phyloP scores from a whole-genome alignment of 2,329 filamentous ascomycete species.

The Seiridium unicorne region DNA sequence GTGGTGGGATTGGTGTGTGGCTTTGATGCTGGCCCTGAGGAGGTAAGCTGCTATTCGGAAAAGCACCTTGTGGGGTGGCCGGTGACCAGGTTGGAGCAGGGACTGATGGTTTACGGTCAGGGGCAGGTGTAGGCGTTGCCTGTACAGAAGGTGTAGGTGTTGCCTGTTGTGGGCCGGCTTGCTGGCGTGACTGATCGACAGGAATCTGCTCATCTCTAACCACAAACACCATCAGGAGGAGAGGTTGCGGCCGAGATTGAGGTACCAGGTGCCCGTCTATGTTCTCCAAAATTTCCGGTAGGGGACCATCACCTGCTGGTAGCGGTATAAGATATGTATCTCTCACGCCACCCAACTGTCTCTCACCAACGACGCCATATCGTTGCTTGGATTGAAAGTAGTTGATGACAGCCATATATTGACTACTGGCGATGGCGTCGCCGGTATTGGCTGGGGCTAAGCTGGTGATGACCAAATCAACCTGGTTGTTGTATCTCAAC shows the following conservation, averaged over 20 bases:
- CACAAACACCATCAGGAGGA: constrained; percentile 82
- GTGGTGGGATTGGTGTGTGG: constrained; percentile 30
- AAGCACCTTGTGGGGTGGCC: constrained; percentile 39
- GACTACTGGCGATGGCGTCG: constrained; percentile 55
- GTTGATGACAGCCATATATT: constrained; percentile 76
- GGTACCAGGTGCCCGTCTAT: constrained; percentile 83
- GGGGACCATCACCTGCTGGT: constrained; percentile 64
- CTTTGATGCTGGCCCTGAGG: constrained; percentile 24
- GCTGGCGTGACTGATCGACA: constrained; percentile 20
- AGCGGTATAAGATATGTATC: constrained; percentile 92
- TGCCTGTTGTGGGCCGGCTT: constrained; percentile 15
- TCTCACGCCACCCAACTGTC: constrained; percentile 71
- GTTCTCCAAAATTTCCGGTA: constrained; percentile 86
- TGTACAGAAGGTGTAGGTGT: constrained; percentile 22
- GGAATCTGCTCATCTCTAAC: constrained; percentile 61
- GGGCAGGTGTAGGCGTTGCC: constrained; percentile 20
- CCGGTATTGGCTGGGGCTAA: constrained; percentile 57
- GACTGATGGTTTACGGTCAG: constrained; percentile 44
- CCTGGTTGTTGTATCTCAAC: constrained; percentile 76
- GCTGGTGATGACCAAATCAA: constrained; percentile 80
- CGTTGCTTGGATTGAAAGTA: constrained; percentile 82
- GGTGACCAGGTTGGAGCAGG: constrained; percentile 55
- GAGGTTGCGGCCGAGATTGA: constrained; percentile 66
- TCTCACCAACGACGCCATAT: constrained; percentile 85
- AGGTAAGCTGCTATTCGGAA: constrained; percentile 17